A percentile compares a stretch with the other conserved stretches of the same genome.
These are phyloP conservation scores for Heliamphora pulchella DNA, from an alignment of 179 eudicot genomes.

Conservation along the genomic window DNA sequence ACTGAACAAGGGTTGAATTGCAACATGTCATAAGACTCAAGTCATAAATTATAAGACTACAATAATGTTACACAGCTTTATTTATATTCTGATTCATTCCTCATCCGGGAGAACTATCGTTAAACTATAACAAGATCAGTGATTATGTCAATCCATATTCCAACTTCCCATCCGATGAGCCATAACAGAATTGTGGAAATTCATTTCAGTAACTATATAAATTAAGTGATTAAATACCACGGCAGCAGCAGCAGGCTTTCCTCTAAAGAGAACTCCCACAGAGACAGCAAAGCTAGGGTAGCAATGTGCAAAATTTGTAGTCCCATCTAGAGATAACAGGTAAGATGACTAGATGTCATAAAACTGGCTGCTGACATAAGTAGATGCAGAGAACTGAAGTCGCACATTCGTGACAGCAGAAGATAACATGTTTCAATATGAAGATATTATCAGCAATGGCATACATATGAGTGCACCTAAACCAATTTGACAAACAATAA, in stretches of 20 bases:
- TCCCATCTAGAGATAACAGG: conserved; percentile 56
- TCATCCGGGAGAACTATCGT: neutral
- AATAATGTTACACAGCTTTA: too few species aligned
- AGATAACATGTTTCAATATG: neutral
- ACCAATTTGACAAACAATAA: neutral
- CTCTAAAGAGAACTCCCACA: conserved; percentile 81
- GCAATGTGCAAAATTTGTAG: conserved; percentile 95
- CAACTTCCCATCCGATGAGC: conserved; percentile 1
- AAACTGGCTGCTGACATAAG: neutral
- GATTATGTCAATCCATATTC: neutral
- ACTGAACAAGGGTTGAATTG: too few species aligned
- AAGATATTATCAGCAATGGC: neutral
- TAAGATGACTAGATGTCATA: neutral
- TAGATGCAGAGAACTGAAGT: neutral
- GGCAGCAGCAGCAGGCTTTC: conserved; percentile 89
- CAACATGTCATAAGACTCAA: too few species aligned
- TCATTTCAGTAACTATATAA: neutral
- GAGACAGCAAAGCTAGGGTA: conserved; percentile 98
- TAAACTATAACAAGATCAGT: neutral
- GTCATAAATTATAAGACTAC: too few species aligned
- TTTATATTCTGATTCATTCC: too few species aligned
- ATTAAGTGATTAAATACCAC: conserved; percentile 49
- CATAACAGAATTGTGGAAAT: neutral
- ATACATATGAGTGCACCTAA: neutral
- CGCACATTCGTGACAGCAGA: conserved; percentile 1